Evolutionary conservation across 2,329 filamentous ascomycete genomes (phyloP), one percentile per base, ranked within the genome.

Genomic region (Gyromitra esculenta): DNA sequence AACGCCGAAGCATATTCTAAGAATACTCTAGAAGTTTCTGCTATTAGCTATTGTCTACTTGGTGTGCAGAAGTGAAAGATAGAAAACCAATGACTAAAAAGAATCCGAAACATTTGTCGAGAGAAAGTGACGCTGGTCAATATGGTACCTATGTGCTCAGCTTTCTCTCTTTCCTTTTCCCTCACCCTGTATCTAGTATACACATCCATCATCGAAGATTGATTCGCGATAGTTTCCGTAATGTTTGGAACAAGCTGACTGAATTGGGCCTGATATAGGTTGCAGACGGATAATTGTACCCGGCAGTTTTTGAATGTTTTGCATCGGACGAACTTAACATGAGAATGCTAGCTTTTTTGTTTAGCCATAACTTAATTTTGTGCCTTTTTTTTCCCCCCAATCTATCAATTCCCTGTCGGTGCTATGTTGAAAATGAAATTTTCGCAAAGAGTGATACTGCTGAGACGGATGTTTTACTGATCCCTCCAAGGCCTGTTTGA

Each of bases 351-450:
- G 63, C 21, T 74, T 68, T 68, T 56, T 56, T 69, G 66, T 71
- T 71, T 74, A 74, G 71, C 56, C 71, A 74, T 62, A 54, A 69
- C 59, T 69, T 37, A 62, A 74, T 68, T 73, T 41, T 67, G 62
- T 67, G 54, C 70, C 67, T 60, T 54, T 56, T 60, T 74, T 56
- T 4, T 4, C 2, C 25, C 2, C 25, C 25, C 21, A 52, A 57
- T 67, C 35, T 67, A 54, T 37, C 45, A 59, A 60, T 68, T 45
- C 71, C 71, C 65, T 74, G 71, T 69, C 71, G 18, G 35, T 21
- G 35, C 56, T 37, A 25, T 63, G 56, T 73, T 73, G 52, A 52
- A 52, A n/a, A 52, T 39, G 62, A 62, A 48, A 43, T n/a, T 52
- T 60, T 63, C 45, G 15, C 31, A 31, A 18, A 67, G 45, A 37